These are phyloP conservation scores for Coleophoma crateriformis DNA, from an alignment of 2,329 filamentous ascomycete species.

Conservation along the genomic window DNA sequence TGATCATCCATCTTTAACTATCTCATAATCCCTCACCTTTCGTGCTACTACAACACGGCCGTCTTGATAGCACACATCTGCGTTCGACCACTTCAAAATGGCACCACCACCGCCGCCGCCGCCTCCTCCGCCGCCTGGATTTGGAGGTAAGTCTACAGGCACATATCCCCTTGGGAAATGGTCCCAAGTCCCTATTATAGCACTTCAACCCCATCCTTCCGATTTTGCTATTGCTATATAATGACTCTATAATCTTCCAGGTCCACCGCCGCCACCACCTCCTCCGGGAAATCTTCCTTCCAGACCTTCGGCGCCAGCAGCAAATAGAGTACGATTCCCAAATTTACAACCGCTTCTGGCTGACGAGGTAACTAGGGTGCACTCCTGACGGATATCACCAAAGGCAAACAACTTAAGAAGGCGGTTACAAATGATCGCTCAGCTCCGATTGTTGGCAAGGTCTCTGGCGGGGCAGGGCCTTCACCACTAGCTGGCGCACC, in stretches of 20 bases:
- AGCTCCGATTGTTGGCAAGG: slow-evolving; percentile 62
- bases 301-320: slow-evolving; percentile 47
- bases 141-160: slow-evolving; percentile 34
- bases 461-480: slow-evolving; percentile 47
- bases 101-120: slow-evolving; percentile 64
- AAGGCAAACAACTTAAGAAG: slow-evolving; percentile 77
- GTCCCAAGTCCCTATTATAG: too few relatives aligned
- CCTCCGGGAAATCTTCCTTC: slow-evolving; percentile 48
- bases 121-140: slow-evolving; percentile 51
- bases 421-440: slow-evolving; percentile 89
- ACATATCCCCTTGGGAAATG: too few relatives aligned
- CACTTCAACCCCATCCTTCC: too few relatives aligned
- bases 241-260: slow-evolving; percentile 30
- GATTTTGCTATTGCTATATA: background rate
- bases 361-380: slow-evolving; percentile 57
- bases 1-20: too few relatives aligned
- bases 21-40: too few relatives aligned
- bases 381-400: slow-evolving; percentile 80
- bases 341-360: background rate
- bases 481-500: slow-evolving; percentile 71
- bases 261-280: slow-evolving; percentile 61
- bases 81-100: slow-evolving; percentile 21
- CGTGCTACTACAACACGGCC: background rate
- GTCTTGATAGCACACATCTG: background rate
- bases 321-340: slow-evolving; percentile 53